Evolutionary conservation across 129 eudicot species (phyloP), one percentile per base, ranked within the genome.

Genomic region (Flaveria trinervia): DNA sequence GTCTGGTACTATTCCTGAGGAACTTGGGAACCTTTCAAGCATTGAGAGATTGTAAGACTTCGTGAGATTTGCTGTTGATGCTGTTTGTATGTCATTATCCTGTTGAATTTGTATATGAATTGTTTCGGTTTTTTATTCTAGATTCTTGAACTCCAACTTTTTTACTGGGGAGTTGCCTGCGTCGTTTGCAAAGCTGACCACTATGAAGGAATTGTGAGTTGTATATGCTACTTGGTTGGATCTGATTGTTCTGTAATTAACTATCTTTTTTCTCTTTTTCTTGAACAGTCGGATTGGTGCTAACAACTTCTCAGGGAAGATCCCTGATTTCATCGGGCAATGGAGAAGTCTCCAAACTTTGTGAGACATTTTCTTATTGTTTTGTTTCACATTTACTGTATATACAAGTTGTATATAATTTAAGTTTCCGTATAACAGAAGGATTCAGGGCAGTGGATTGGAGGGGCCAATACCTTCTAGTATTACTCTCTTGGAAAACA

Each of bases 401-500:
- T 61, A 52, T 17, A 17, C n/a, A 10, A 17, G 7, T 79, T 13
- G 16, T 39, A 74, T 49, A 82, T 80, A 74, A 81, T 60, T 56
- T 78, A 86, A 70, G 76, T 81, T 71, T 70, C 83, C 55, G 30
- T 73, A 12, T 89, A 84, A 26, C 96, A 92, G 98, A 70, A 80
- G 30, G 26, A 86, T 90, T 74, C 96, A 89, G 85, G 98, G 79
- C 25, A 90, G 92, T 70, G 89, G 89, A 73, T 70, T 92, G 80
- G 74, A 80, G 22, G 98, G 96, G 43, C 93, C 97, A 26, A 87
- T 92, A 79, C 96, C 97, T 76, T 18, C 88, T 68, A 85, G 77
- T 79, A 82, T 89, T 65, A 82, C 87, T 68, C 77, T 70, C 78
- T 49, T 92, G 82, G 77, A 79, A 74, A 84, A 57, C 26, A 76